These are phyloP conservation scores for Heritiera fomes DNA, from an alignment of 345 rosid species.

Conservation along the genomic window DNA sequence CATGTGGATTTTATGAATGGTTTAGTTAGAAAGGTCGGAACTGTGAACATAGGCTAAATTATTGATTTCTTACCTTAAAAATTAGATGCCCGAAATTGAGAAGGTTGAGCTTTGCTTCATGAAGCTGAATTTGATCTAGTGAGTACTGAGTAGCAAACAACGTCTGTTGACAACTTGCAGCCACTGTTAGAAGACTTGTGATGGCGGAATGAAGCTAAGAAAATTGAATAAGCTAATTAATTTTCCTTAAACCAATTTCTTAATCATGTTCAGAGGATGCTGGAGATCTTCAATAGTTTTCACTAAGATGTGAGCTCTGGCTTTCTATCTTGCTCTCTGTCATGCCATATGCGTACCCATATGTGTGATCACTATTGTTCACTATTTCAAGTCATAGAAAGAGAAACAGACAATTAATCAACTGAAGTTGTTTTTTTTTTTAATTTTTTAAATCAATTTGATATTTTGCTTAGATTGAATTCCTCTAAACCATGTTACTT, in stretches of 20 bases:
- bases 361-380: neutral
- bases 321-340: constrained; percentile 6
- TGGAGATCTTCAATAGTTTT: neutral
- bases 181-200: neutral
- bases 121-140: neutral
- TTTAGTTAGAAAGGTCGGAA: neutral
- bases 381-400: neutral
- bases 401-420: no score
- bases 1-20: neutral
- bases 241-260: neutral
- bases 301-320: neutral
- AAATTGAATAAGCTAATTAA: neutral
- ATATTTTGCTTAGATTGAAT: neutral
- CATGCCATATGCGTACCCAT: neutral
- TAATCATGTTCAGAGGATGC: neutral
- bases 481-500: neutral
- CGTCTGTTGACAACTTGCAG: constrained; percentile 2
- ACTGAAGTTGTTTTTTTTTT: no score
- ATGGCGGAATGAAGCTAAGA: neutral
- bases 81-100: neutral
- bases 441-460: neutral
- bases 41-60: neutral
- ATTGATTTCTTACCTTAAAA: neutral
- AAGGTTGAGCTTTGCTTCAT: neutral
- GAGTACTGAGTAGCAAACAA: neutral